Evolutionary conservation across 1,139 yeast genomes (phyloP), one percentile per base, ranked within the genome.

Genomic region (Suhomyces bokatorum): DNA sequence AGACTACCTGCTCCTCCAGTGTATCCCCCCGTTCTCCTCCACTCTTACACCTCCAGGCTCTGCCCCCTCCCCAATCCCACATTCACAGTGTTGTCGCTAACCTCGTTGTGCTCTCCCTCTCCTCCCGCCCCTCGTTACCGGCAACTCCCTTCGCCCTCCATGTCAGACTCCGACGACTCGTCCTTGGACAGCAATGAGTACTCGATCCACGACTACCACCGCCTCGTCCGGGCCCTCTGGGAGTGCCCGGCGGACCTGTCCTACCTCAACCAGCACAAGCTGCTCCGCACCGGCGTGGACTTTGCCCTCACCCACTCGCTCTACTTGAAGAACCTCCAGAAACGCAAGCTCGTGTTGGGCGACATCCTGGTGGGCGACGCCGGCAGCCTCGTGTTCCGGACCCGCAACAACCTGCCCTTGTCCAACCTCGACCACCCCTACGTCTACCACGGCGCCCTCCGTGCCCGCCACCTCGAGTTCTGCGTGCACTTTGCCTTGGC

Each of bases 401-500:
- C 45, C 9, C 42, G 37, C 13, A 45, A 42, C 15, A 42, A 42
- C 29, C 32, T 30, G 13, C 30, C 43, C 22, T n/a, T 45, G 7
- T 39, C 46, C 20, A 37, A 28, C 12, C n/a, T 16, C 17, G 42
- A 39, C 11, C 38, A 35, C 15, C 50, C 51, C 2, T 37, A 37
- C 27, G 56, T 49, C 7, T 62, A 46, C 43, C 55, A 53, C 40
- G 69, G 64, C 1, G 60, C 67, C 35, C 50, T 67, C 20, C 55
- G 73, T 39, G 59, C 63, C 40, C 57, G 52, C 42, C 51, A 56
- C 44, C 56, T 66, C 26, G 68, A 66, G 49, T 53, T 57, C 37
- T 69, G 74, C 49, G 66, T 68, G 10, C 68, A 62, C 42, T 53
- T 64, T 11, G 61, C 68, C 1, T 45, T 68, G 5, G 58, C 69